Evolutionary conservation across 2,329 filamentous ascomycete genomes (phyloP).

Genomic region (Fusarium fracticaudum): DNA sequence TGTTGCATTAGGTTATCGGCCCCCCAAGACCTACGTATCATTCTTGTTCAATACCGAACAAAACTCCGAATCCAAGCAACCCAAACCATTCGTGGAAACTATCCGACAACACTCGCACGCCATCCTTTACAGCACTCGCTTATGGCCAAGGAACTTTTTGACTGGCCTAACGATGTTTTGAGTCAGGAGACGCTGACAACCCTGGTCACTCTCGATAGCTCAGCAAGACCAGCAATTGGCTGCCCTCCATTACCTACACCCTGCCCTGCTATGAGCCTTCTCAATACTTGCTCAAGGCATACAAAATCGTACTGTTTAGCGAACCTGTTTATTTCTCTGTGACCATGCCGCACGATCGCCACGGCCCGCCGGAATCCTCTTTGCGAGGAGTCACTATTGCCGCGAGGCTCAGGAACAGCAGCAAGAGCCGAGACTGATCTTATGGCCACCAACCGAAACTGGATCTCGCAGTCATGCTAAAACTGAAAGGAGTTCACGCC

Average conservation of each 20-base stretch:
- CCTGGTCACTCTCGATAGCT: neutral
- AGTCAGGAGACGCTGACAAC: slow-evolving; percentile 11
- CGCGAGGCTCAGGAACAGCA: slow-evolving; percentile 6
- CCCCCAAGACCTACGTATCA: neutral
- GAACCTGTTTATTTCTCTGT: neutral
- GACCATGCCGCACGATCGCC: slow-evolving; percentile 26
- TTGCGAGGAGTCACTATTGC: neutral
- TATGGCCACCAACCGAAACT: neutral
- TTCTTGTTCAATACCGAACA: neutral
- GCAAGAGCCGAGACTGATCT: neutral
- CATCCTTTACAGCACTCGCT: slow-evolving; percentile 1
- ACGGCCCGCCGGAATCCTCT: slow-evolving; percentile 34
- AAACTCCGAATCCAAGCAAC: neutral
- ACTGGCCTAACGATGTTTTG: neutral
- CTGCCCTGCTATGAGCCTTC: slow-evolving; percentile 9
- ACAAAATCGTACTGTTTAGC: neutral
- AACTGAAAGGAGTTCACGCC: neutral
- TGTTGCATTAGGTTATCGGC: slow-evolving; percentile 26
- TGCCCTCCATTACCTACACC: neutral
- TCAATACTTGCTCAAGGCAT: neutral
- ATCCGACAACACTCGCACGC: slow-evolving; percentile 4
- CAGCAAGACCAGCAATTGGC: slow-evolving; percentile 13
- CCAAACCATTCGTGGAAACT: slow-evolving; percentile 16
- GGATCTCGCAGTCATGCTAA: too few species aligned
- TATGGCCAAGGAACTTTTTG: slow-evolving; percentile 8